These are phyloP conservation scores for Pythium oligandrum DNA, from an alignment of 352 stramenopile species.

Conservation along the genomic window DNA sequence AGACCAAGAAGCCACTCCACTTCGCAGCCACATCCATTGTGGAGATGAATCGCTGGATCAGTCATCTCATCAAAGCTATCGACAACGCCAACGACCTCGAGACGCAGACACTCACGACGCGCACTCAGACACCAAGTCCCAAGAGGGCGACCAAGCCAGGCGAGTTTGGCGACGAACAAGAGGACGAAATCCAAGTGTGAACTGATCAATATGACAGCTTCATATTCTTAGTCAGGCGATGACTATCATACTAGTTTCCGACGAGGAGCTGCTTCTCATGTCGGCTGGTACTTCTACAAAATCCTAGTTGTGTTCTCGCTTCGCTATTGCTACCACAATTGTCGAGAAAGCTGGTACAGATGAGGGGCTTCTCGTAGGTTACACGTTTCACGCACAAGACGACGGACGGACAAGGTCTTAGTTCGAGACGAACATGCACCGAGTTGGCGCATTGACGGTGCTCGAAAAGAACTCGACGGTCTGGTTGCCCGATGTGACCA, in stretches of 20 bases:
- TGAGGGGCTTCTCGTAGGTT: slow-evolving; percentile 16
- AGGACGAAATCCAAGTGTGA: not conserved
- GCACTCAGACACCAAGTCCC: too few species aligned
- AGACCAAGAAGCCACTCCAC: slow-evolving; percentile 52
- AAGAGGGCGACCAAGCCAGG: not conserved
- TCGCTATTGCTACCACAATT: slow-evolving; percentile 19
- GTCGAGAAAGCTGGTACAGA: slow-evolving; percentile 17
- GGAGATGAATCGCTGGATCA: slow-evolving; percentile 70
- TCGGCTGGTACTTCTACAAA: slow-evolving; percentile 18
- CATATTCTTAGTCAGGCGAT: too few species aligned
- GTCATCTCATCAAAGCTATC: slow-evolving; percentile 51
- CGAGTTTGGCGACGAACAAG: not conserved
- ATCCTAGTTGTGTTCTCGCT: slow-evolving; percentile 11
- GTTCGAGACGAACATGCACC: slow-evolving; percentile 63
- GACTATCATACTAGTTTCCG: too few species aligned
- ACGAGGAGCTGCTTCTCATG: not conserved
- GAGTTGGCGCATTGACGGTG: slow-evolving; percentile 65
- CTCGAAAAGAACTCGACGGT: slow-evolving; percentile 84
- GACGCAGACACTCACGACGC: not conserved
- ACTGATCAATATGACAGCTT: too few species aligned
- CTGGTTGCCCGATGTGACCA: slow-evolving; percentile 75
- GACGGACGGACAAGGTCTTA: slow-evolving; percentile 18
- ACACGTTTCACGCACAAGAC: slow-evolving; percentile 11
- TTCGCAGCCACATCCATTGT: slow-evolving; percentile 54
- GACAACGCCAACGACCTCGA: slow-evolving; percentile 53